phyloP scores from a whole-genome alignment of 2,329 filamentous ascomycete genomes.

The Stemphylium beticola region DNA sequence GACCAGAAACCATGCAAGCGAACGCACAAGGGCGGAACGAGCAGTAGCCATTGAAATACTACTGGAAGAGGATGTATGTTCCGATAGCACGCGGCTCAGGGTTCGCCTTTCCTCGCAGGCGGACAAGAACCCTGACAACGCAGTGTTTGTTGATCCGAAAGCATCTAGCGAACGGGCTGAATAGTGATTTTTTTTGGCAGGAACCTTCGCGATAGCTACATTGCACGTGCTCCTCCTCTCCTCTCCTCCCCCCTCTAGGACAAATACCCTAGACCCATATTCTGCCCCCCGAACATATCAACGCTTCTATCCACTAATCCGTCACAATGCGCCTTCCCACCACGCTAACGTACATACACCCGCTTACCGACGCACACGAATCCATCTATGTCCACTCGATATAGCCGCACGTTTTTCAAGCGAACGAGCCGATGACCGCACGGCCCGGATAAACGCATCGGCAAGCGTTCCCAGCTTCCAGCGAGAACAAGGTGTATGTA shows the following conservation, averaged over 20 bases:
- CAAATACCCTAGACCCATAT: too few relatives aligned
- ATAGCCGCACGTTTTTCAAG: background rate
- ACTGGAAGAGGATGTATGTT: slow-evolving; percentile 79
- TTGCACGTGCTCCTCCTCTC: background rate
- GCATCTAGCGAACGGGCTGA: slow-evolving; percentile 59
- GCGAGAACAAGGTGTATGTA: too few relatives aligned
- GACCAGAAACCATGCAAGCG: slow-evolving; percentile 84
- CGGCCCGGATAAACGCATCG: slow-evolving; percentile 12
- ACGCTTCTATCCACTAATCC: background rate
- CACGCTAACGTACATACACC: background rate
- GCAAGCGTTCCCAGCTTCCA: too few relatives aligned
- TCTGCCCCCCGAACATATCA: background rate
- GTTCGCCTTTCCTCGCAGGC: slow-evolving; percentile 70
- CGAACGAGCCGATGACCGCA: background rate
- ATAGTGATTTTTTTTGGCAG: background rate
- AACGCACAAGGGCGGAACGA: slow-evolving; percentile 80
- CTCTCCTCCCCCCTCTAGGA: too few relatives aligned
- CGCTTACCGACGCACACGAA: background rate
- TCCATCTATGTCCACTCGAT: background rate
- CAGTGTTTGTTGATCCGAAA: slow-evolving; percentile 69
- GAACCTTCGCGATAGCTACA: background rate
- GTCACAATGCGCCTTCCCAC: background rate
- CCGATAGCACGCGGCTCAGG: slow-evolving; percentile 83
- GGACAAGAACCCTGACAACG: slow-evolving; percentile 72
- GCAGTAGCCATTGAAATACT: slow-evolving; percentile 77